A percentile compares a stretch with the other conserved stretches of the same genome.
These are phyloP conservation scores for Tuber indicum DNA, from an alignment of 495 filamentous ascomycete species.

Conservation along the genomic window DNA sequence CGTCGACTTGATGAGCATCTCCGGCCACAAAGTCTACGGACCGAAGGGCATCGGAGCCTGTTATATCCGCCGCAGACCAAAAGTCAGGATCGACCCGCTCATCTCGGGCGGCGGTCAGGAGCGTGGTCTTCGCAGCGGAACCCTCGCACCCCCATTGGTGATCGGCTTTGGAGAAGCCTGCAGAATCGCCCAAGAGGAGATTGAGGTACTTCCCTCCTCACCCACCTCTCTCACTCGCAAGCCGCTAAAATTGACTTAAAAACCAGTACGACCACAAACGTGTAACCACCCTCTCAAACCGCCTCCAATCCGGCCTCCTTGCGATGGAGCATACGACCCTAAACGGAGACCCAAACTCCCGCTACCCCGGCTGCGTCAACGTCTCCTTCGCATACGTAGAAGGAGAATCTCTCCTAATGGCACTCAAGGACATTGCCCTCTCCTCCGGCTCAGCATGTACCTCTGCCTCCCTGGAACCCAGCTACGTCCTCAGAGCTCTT, in stretches of 20 bases:
- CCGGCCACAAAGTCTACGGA: slow-evolving; percentile 98
- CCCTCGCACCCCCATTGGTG: slow-evolving; percentile 77
- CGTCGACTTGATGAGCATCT: slow-evolving; percentile 96
- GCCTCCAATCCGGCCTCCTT: slow-evolving; percentile 71
- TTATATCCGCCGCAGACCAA: slow-evolving; percentile 82
- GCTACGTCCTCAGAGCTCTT: slow-evolving; percentile 87
- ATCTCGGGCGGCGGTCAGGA: slow-evolving; percentile 97
- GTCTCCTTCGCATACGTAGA: slow-evolving; percentile 98
- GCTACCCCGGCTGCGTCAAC: slow-evolving; percentile 96
- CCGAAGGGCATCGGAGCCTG: slow-evolving; percentile 96
- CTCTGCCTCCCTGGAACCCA: slow-evolving; percentile 90
- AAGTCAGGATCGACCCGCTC: slow-evolving; percentile 89
- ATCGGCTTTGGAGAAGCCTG: slow-evolving; percentile 96
- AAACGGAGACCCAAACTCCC: slow-evolving; percentile 74
- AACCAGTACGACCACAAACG: slow-evolving; percentile 82
- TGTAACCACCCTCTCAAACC: slow-evolving; percentile 72
- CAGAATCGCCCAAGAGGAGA: slow-evolving; percentile 78
- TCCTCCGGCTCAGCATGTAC: slow-evolving; percentile 97
- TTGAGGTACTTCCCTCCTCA: slow-evolving; percentile 59
- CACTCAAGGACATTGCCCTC: slow-evolving; percentile 92
- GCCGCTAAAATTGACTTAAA: slow-evolving; percentile 5
- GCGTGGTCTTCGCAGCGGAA: slow-evolving; percentile 86
- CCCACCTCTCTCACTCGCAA: slow-evolving; percentile 2
- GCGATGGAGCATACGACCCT: slow-evolving; percentile 84
- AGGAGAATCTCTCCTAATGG: slow-evolving; percentile 96